phyloP scores from a whole-genome alignment of 1,284 basidiomycete species.

The Coniferiporia sulphurascens region DNA sequence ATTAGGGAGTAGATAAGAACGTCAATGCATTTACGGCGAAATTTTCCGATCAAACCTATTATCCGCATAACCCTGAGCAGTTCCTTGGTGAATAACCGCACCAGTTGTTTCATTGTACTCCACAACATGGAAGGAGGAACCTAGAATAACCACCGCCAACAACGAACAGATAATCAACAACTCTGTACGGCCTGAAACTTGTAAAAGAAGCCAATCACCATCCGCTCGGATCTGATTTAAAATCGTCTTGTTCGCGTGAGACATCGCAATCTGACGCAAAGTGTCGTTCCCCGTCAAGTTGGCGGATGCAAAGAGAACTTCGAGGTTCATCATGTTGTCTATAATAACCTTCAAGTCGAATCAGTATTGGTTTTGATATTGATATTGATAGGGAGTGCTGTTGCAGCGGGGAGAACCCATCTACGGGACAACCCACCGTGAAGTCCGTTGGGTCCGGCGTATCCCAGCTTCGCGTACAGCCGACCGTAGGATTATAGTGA shows the following conservation, averaged over 20 bases:
- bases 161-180: not conserved
- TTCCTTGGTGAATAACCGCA: constrained; percentile 47
- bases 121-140: constrained; percentile 62
- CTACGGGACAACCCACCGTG: constrained; percentile 12
- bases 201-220: constrained; percentile 8
- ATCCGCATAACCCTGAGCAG: constrained; percentile 58
- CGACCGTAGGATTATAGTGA: constrained; percentile 41
- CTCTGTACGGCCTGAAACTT: not conserved
- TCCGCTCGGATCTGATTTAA: constrained; percentile 23
- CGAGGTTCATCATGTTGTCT: constrained; percentile 26
- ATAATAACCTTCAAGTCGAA: constrained; percentile 21
- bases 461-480: constrained; percentile 39
- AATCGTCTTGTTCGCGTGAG: constrained; percentile 23
- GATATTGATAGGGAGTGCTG: no score
- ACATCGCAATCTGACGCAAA: constrained; percentile 21
- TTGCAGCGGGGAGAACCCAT: not conserved
- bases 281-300: constrained; percentile 22
- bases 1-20: not conserved
- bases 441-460: constrained; percentile 17
- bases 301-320: constrained; percentile 22
- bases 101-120: constrained; percentile 64
- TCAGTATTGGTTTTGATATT: not conserved
- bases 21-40: not conserved
- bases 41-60: constrained; percentile 31
- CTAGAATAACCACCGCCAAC: constrained; percentile 26